These are phyloP conservation scores for Curvularia hawaiiensis DNA, from an alignment of 2,329 filamentous ascomycete species.

Conservation along the genomic window DNA sequence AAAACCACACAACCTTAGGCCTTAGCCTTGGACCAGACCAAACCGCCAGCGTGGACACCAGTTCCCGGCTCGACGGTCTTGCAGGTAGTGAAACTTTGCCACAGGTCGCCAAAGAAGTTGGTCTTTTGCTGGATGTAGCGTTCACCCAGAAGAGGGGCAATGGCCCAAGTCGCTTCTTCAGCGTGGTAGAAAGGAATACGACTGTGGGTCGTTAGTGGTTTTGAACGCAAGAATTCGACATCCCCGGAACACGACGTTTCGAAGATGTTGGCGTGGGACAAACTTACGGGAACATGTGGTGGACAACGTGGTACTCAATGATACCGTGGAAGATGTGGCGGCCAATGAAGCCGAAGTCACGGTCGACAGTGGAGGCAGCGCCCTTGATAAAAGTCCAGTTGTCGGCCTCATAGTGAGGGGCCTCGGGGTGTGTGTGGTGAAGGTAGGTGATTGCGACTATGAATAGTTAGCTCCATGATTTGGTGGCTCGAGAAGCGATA, in stretches of 20 bases:
- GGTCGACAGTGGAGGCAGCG: slow-evolving; percentile 67
- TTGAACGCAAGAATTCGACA: not conserved
- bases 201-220: slow-evolving; percentile 18
- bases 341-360: slow-evolving; percentile 68
- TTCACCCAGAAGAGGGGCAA: slow-evolving; percentile 31
- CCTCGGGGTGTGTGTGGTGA: slow-evolving; percentile 67
- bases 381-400: slow-evolving; percentile 68
- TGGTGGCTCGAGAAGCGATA: not conserved
- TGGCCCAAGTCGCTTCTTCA: slow-evolving; percentile 33
- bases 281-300: slow-evolving; percentile 62
- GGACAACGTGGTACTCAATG: slow-evolving; percentile 67
- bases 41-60: slow-evolving; percentile 19
- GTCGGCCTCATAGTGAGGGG: slow-evolving; percentile 64
- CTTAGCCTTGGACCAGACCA: slow-evolving; percentile 22
- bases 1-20: not conserved
- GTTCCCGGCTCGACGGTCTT: slow-evolving; percentile 31
- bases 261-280: not conserved
- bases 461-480: not conserved
- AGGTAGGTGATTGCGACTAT: slow-evolving; percentile 74
- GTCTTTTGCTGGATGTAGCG: slow-evolving; percentile 30
- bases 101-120: slow-evolving; percentile 29
- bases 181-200: slow-evolving; percentile 38
- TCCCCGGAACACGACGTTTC: not conserved
- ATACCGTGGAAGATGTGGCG: slow-evolving; percentile 70
- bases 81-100: slow-evolving; percentile 30